These are phyloP conservation scores for Articulospora tetracladia DNA, from an alignment of 495 filamentous ascomycete genomes.

Conservation along the genomic window DNA sequence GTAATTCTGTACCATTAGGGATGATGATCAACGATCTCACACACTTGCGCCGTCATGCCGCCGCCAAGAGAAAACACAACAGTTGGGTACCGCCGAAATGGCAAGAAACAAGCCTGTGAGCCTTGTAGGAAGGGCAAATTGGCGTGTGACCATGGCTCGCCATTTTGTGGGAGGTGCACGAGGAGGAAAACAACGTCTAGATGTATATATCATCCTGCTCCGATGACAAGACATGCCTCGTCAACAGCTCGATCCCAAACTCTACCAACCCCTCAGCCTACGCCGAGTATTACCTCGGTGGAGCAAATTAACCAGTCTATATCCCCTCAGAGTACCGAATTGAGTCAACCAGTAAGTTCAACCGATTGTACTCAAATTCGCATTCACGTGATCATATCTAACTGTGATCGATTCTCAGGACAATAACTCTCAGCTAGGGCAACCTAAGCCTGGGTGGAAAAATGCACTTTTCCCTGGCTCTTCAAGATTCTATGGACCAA, in stretches of 20 bases:
- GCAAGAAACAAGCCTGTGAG: slow-evolving; percentile 48
- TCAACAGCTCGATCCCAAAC: neutral
- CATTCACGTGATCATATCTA: neutral
- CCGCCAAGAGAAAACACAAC: slow-evolving; percentile 1
- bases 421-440: neutral
- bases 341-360: neutral
- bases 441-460: slow-evolving; percentile 13
- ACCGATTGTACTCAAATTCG: neutral
- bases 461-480: slow-evolving; percentile 14
- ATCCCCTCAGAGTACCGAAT: neutral
- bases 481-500: slow-evolving; percentile 20
- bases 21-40: neutral
- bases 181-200: slow-evolving; percentile 31
- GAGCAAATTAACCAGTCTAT: neutral
- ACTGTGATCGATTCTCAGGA: neutral
- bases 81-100: slow-evolving; percentile 38
- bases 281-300: neutral
- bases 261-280: neutral
- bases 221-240: slow-evolving; percentile 18
- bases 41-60: neutral
- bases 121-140: slow-evolving; percentile 51
- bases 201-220: slow-evolving; percentile 27
- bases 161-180: slow-evolving; percentile 41
- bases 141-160: slow-evolving; percentile 45
- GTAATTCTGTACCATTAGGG: neutral